phyloP scores from a whole-genome alignment of 2,329 filamentous ascomycete genomes.

The Lecanicillium sp. region DNA sequence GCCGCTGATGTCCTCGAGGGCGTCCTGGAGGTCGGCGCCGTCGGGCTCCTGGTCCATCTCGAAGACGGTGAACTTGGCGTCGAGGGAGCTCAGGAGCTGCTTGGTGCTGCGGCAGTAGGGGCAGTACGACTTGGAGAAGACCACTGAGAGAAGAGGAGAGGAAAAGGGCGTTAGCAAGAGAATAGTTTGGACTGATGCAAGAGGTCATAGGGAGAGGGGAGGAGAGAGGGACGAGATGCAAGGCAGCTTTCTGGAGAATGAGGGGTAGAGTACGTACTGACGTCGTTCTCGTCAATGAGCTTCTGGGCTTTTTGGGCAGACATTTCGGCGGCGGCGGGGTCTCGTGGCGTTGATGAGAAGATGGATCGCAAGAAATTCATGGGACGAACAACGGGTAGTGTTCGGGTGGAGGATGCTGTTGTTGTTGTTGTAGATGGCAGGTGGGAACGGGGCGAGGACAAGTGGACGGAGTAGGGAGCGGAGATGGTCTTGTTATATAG shows the following conservation, averaged over 20 bases:
- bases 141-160: slow-evolving; percentile 42
- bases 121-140: slow-evolving; percentile 97
- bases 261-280: slow-evolving; percentile 48
- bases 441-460: background rate
- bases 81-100: slow-evolving; percentile 58
- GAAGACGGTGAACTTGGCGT: slow-evolving; percentile 65
- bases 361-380: slow-evolving; percentile 67
- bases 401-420: background rate
- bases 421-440: background rate
- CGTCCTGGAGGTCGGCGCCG: slow-evolving; percentile 73
- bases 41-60: slow-evolving; percentile 85
- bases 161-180: background rate
- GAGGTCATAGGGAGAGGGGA: slow-evolving; percentile 2
- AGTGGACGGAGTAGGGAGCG: background rate
- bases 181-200: background rate
- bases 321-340: slow-evolving; percentile 65
- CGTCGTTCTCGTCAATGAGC: slow-evolving; percentile 83
- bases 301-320: slow-evolving; percentile 74
- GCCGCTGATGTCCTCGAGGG: slow-evolving; percentile 69
- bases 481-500: background rate
- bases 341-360: slow-evolving; percentile 53
- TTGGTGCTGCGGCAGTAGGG: slow-evolving; percentile 84
- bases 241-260: background rate
- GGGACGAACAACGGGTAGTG: too few species aligned
- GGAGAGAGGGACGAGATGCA: background rate